These are phyloP conservation scores for Botrytis hyacinthi DNA, from an alignment of 2,329 filamentous ascomycete genomes.

Conservation along the genomic window DNA sequence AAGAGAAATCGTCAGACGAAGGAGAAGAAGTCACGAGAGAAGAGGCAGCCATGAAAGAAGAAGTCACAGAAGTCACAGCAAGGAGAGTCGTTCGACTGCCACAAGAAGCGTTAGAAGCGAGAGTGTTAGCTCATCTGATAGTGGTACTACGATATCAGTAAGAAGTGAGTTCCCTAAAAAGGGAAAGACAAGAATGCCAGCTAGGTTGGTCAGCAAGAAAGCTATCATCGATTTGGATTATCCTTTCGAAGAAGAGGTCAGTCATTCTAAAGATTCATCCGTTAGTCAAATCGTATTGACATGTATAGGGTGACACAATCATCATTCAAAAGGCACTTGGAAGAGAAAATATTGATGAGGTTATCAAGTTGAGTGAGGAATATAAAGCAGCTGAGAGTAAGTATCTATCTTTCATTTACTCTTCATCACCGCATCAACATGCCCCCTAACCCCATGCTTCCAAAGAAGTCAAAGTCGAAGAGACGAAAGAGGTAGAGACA, in stretches of 20 bases:
- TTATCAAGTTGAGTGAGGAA: slow-evolving; percentile 78
- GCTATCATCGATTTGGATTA: slow-evolving; percentile 84
- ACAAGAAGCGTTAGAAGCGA: slow-evolving; percentile 40
- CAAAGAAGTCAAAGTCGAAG: slow-evolving; percentile 17
- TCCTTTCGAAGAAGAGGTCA: slow-evolving; percentile 81
- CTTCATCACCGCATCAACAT: slow-evolving; percentile 5
- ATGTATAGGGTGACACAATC: slow-evolving; percentile 68
- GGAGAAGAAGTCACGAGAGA: slow-evolving; percentile 38
- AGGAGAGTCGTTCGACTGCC: slow-evolving; percentile 33
- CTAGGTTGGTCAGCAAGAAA: slow-evolving; percentile 72
- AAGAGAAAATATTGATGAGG: slow-evolving; percentile 86
- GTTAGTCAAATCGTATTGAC: slow-evolving; percentile 39
- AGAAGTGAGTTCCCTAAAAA: slow-evolving; percentile 70
- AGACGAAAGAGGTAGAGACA: slow-evolving; percentile 21
- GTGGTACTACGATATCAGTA: slow-evolving; percentile 44
- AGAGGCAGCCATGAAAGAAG: slow-evolving; percentile 35
- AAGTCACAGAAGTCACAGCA: slow-evolving; percentile 29
- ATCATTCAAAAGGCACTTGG: slow-evolving; percentile 81
- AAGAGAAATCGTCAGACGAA: slow-evolving; percentile 55
- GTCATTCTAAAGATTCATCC: slow-evolving; percentile 32
- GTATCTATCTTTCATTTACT: slow-evolving; percentile 29
- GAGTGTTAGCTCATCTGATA: slow-evolving; percentile 46
- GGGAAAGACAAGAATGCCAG: slow-evolving; percentile 87
- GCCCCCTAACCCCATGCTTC: slow-evolving; percentile 25
- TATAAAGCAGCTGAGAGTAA: slow-evolving; percentile 57